phyloP scores from a whole-genome alignment of 2,329 filamentous ascomycete species.

The Colletotrichum navitas region DNA sequence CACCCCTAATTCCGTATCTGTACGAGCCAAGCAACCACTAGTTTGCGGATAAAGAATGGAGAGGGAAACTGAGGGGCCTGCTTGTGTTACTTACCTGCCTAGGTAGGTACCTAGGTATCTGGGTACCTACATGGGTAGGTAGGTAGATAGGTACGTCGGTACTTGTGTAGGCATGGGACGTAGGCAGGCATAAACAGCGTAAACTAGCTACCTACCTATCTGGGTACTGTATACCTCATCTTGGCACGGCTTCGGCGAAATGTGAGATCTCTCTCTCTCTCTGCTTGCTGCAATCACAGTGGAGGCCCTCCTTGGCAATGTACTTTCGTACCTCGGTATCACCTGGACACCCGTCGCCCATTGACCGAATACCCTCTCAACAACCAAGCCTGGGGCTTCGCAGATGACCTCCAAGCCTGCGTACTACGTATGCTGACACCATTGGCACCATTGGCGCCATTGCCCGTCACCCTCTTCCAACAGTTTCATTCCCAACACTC shows the following conservation, averaged over 20 bases:
- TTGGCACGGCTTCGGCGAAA: conserved; percentile 28
- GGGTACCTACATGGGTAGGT: not conserved
- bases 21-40: conserved; percentile 18
- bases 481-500: conserved; percentile 11
- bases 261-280: conserved; percentile 22
- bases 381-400: not conserved
- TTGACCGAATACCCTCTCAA: not conserved
- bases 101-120: not conserved
- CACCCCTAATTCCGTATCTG: not conserved
- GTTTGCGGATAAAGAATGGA: conserved; percentile 36
- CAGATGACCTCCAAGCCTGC: not conserved
- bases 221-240: not conserved
- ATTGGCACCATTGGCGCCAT: not conserved
- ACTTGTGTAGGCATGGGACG: no score
- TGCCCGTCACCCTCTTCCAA: not conserved
- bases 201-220: not conserved
- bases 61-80: not conserved
- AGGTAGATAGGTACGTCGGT: no score
- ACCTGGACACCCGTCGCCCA: not conserved
- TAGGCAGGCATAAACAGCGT: no score
- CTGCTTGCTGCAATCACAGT: not conserved
- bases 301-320: not conserved
- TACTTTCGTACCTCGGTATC: not conserved
- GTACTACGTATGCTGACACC: conserved; percentile 1
- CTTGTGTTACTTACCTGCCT: not conserved